These are phyloP conservation scores for Aspergillus sclerotioniger DNA, from an alignment of 495 filamentous ascomycete genomes.

Conservation along the genomic window DNA sequence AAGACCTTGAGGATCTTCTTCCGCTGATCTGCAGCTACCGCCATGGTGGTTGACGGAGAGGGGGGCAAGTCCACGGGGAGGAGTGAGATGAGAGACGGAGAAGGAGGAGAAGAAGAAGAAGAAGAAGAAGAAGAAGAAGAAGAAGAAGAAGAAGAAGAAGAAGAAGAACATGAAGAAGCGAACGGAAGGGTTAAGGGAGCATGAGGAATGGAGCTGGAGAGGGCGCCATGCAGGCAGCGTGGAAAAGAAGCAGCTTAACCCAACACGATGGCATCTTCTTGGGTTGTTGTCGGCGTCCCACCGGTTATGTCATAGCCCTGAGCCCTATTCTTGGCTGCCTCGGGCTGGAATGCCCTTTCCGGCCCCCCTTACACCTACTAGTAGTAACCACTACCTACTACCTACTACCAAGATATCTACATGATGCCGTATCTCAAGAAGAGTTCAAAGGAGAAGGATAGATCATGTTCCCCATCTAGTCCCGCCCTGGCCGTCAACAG, in stretches of 20 bases:
- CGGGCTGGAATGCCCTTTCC: neutral
- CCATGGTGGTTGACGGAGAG: constrained; percentile 30
- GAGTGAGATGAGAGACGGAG: constrained; percentile 2
- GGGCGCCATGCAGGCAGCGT: neutral
- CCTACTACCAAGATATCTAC: neutral
- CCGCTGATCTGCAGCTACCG: constrained; percentile 47
- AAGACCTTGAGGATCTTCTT: constrained; percentile 82
- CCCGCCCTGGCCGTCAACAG: constrained; percentile 5
- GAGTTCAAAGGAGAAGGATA: too few species aligned
- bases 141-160: constrained; percentile 14
- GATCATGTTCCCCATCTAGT: constrained; percentile 2
- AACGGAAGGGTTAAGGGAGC: constrained; percentile 2
- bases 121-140: constrained; percentile 9
- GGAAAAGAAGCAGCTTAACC: neutral
- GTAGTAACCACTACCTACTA: neutral
- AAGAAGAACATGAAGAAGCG: constrained; percentile 3
- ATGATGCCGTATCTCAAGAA: too few species aligned
- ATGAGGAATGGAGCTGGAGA: neutral
- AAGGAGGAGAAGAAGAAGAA: constrained; percentile 15
- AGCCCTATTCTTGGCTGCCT: constrained; percentile 7
- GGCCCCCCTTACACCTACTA: neutral
- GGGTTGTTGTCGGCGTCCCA: too few species aligned
- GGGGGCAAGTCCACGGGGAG: constrained; percentile 9
- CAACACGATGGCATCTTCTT: constrained; percentile 5
- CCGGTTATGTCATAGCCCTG: constrained; percentile 17